phyloP scores from a whole-genome alignment of 2,329 filamentous ascomycete species.

The Chaetoscypha palmicola region DNA sequence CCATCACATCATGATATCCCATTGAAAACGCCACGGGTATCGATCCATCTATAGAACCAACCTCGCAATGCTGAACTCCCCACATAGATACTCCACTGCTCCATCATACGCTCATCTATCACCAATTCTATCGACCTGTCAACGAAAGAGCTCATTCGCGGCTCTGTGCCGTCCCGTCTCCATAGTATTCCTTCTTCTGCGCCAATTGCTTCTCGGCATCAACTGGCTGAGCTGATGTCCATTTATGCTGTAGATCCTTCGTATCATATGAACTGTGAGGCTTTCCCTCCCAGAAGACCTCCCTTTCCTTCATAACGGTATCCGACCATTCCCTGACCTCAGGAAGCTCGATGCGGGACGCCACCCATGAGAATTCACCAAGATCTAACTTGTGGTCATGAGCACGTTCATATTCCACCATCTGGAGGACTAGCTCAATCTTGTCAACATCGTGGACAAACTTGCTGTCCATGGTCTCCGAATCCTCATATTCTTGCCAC shows the following conservation, averaged over 20 bases:
- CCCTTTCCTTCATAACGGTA: slow-evolving; percentile 68
- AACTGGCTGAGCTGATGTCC: slow-evolving; percentile 2
- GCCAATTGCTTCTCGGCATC: slow-evolving; percentile 8
- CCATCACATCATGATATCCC: too few species aligned
- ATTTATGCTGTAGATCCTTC: slow-evolving; percentile 8
- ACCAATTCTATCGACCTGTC: too few species aligned
- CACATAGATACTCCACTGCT: too few species aligned
- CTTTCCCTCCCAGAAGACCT: slow-evolving; percentile 58
- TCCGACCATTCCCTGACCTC: slow-evolving; percentile 77
- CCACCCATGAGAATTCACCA: slow-evolving; percentile 79
- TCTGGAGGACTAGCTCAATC: slow-evolving; percentile 89
- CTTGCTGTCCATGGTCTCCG: slow-evolving; percentile 70
- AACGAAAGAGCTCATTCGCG: too few species aligned
- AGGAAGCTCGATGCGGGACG: slow-evolving; percentile 61
- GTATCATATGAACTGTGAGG: slow-evolving; percentile 27
- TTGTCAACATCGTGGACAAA: slow-evolving; percentile 98
- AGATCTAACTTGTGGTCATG: slow-evolving; percentile 63
- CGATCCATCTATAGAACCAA: too few species aligned
- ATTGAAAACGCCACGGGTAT: too few species aligned
- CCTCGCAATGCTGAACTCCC: too few species aligned
- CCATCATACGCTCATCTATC: too few species aligned
- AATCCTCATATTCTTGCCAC: slow-evolving; percentile 95
- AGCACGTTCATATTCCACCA: slow-evolving; percentile 88
- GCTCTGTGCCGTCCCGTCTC: too few species aligned
- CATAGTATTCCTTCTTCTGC: slow-evolving; percentile 17